phyloP scores from a whole-genome alignment of 495 filamentous ascomycete species.

The Penicillium malachiteum region DNA sequence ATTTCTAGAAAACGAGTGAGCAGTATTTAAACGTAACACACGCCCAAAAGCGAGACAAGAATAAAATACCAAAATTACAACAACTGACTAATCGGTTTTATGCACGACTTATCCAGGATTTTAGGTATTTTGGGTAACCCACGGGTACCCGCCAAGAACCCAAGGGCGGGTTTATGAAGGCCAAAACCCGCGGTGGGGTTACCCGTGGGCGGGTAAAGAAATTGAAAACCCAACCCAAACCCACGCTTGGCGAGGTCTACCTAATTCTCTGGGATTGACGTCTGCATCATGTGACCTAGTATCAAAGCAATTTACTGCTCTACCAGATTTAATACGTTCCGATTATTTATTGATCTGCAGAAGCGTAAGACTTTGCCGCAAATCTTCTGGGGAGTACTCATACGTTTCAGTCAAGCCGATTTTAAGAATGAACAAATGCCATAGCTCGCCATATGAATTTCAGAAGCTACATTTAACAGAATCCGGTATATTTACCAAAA shows the following conservation, averaged over 20 bases:
- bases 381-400: too few species aligned
- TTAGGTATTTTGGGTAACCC: slow-evolving; percentile 15
- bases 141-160: slow-evolving; percentile 11
- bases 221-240: slow-evolving; percentile 15
- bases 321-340: too few species aligned
- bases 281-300: too few species aligned
- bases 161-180: slow-evolving; percentile 12
- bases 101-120: slow-evolving; percentile 9
- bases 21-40: not conserved
- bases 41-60: not conserved
- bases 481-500: too few species aligned
- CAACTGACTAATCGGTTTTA: slow-evolving; percentile 12
- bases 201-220: slow-evolving; percentile 12
- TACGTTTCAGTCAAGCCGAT: too few species aligned
- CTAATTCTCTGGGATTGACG: too few species aligned
- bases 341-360: too few species aligned
- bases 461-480: too few species aligned
- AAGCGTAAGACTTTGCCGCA: too few species aligned
- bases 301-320: too few species aligned
- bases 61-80: slow-evolving; percentile 6
- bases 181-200: slow-evolving; percentile 14
- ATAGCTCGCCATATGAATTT: too few species aligned
- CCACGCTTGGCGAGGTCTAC: slow-evolving; percentile 16
- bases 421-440: too few species aligned
- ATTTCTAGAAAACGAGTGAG: not conserved